A percentile compares a stretch with the other conserved stretches of the same genome.
These are phyloP conservation scores for Pseudonitzschia multiseries DNA, from an alignment of 108 stramenopile species.

Conservation along the genomic window DNA sequence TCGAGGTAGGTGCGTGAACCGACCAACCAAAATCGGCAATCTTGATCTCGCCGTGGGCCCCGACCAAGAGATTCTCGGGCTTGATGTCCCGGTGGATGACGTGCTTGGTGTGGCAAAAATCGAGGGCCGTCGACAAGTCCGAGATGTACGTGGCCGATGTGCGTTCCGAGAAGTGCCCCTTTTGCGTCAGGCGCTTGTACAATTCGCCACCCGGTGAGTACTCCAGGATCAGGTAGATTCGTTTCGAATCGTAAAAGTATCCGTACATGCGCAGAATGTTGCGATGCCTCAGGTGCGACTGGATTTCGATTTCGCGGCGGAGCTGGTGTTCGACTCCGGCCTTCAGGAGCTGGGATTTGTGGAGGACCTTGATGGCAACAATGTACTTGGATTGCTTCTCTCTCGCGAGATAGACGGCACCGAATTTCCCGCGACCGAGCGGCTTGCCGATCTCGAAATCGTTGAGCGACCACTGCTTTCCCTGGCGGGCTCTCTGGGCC, in stretches of 20 bases:
- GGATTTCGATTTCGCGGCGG: slow-evolving; percentile 98
- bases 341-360: slow-evolving; percentile 95
- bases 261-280: slow-evolving; percentile 98
- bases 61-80: slow-evolving; percentile 97
- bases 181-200: slow-evolving; percentile 86
- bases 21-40: slow-evolving; percentile 99
- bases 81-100: slow-evolving; percentile 99
- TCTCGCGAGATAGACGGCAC: slow-evolving; percentile 95
- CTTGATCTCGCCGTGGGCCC: slow-evolving; percentile 92
- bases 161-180: slow-evolving; percentile 85
- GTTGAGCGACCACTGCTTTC: slow-evolving; percentile 81
- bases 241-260: slow-evolving; percentile 96
- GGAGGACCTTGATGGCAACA: slow-evolving; percentile 98
- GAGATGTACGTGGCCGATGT: slow-evolving; percentile 85
- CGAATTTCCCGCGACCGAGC: slow-evolving; percentile 97
- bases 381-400: slow-evolving; percentile 93
- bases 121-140: slow-evolving; percentile 86
- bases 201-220: slow-evolving; percentile 96
- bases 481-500: slow-evolving; percentile 30
- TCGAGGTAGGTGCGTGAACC: slow-evolving; percentile 92
- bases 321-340: slow-evolving; percentile 97
- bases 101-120: slow-evolving; percentile 95
- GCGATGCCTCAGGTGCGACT: slow-evolving; percentile 92
- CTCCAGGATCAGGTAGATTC: slow-evolving; percentile 98
- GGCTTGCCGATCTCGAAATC: slow-evolving; percentile 99